These are phyloP conservation scores for Auricularia cornea DNA, from an alignment of 768 basidiomycete genomes.

Conservation along the genomic window DNA sequence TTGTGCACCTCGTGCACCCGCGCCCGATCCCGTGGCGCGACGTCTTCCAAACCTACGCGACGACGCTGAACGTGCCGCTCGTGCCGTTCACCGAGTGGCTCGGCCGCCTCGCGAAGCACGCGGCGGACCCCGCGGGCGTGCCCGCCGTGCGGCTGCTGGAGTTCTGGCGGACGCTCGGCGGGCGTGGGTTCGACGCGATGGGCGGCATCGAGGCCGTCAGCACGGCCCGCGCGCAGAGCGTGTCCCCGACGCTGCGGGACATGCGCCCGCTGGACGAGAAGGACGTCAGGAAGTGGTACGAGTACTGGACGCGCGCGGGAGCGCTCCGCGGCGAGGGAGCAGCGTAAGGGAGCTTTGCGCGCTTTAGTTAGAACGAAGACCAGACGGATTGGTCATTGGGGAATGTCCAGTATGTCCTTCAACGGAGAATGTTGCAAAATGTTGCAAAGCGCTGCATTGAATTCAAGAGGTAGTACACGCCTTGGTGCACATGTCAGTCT, in stretches of 20 bases:
- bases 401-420: no score
- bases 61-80: conserved; percentile 14
- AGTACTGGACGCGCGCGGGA: neutral
- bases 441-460: no score
- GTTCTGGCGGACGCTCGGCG: conserved; percentile 12
- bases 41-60: conserved; percentile 9
- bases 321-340: neutral
- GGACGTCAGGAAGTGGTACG: neutral
- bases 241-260: neutral
- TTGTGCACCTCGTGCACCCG: conserved; percentile 20
- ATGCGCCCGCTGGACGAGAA: neutral
- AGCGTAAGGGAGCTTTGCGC: no score
- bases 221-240: neutral
- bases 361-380: no score
- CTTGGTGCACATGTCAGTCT: no score
- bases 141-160: conserved; percentile 21
- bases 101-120: conserved; percentile 3
- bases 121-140: neutral
- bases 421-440: no score
- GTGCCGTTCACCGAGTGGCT: conserved; percentile 22
- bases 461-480: no score
- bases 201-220: neutral
- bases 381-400: no score
- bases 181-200: neutral
- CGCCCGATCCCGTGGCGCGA: conserved; percentile 12